A percentile compares a stretch with the other conserved stretches of the same genome.
Evolutionary conservation across 2,329 filamentous ascomycete genomes (phyloP).

Genomic region (Westerdykella sp.): DNA sequence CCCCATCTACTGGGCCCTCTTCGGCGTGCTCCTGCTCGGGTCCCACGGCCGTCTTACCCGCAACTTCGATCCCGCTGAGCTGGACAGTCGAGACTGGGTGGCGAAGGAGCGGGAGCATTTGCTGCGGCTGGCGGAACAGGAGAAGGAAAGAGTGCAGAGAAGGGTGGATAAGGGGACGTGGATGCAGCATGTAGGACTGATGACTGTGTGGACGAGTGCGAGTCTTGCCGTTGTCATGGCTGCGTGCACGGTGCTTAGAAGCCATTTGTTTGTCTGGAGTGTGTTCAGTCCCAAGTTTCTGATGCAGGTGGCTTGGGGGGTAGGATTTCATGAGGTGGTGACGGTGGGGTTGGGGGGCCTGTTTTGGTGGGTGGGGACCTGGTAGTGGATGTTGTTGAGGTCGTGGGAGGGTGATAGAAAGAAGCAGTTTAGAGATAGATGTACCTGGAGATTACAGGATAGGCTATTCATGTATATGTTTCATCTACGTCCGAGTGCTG

Average conservation of each 20-base stretch:
- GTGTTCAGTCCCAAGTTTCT: slow-evolving; percentile 97
- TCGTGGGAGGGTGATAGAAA: neutral
- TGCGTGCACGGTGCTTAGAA: slow-evolving; percentile 75
- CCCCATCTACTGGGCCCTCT: slow-evolving; percentile 78
- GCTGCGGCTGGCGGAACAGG: slow-evolving; percentile 14
- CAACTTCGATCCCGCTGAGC: slow-evolving; percentile 12
- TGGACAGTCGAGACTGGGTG: slow-evolving; percentile 25
- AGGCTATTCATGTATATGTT: too few relatives aligned
- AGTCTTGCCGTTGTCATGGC: slow-evolving; percentile 73
- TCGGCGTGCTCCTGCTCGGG: slow-evolving; percentile 50
- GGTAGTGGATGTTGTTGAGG: slow-evolving; percentile 10
- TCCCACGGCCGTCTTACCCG: slow-evolving; percentile 12
- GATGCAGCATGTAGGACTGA: slow-evolving; percentile 51
- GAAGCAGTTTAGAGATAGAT: neutral
- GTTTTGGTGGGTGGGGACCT: slow-evolving; percentile 29
- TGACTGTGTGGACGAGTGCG: slow-evolving; percentile 64
- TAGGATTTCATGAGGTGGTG: slow-evolving; percentile 67
- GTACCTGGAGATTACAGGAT: neutral
- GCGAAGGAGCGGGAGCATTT: slow-evolving; percentile 24
- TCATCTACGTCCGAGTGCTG: too few relatives aligned
- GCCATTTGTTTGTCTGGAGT: slow-evolving; percentile 96
- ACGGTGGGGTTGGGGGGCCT: slow-evolving; percentile 27
- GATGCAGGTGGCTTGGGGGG: slow-evolving; percentile 82
- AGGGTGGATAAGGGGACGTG: slow-evolving; percentile 7
- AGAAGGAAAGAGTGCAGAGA: slow-evolving; percentile 9